These are phyloP conservation scores for Elsinoe necatrix DNA, from an alignment of 2,329 filamentous ascomycete genomes.

Conservation along the genomic window DNA sequence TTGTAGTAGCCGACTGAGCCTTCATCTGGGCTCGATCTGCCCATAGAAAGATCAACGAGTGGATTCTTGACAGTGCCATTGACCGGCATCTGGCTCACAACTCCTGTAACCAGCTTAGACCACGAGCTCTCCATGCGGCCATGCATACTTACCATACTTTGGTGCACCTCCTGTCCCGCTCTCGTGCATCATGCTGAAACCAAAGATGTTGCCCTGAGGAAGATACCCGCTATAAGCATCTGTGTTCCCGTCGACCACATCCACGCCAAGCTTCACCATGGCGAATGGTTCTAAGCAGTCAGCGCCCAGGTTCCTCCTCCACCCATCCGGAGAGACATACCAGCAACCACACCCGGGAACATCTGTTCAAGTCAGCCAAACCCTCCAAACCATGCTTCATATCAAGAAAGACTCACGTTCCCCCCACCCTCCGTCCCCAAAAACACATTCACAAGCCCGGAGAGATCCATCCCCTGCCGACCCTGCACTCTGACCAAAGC, in stretches of 20 bases:
- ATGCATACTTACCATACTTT: conserved; percentile 53
- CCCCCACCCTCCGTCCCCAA: conserved; percentile 41
- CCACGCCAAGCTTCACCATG: conserved; percentile 38
- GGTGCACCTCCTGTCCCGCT: conserved; percentile 60
- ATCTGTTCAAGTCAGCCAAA: background rate
- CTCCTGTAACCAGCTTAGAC: background rate
- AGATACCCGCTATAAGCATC: conserved; percentile 37
- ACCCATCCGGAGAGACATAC: conserved; percentile 33
- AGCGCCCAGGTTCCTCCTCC: conserved; percentile 37
- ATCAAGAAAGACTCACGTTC: background rate
- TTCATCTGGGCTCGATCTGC: conserved; percentile 28
- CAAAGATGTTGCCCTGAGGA: conserved; percentile 25
- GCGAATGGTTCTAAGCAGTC: conserved; percentile 32
- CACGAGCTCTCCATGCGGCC: background rate
- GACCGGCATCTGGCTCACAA: background rate
- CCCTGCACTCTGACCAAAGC: background rate
- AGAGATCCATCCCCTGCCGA: background rate
- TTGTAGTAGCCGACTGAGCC: conserved; percentile 55
- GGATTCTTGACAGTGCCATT: conserved; percentile 50
- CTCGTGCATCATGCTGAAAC: conserved; percentile 50
- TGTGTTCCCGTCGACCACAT: conserved; percentile 29
- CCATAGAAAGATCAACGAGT: conserved; percentile 36
- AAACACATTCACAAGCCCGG: conserved; percentile 43
- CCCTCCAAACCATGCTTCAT: too few relatives aligned
- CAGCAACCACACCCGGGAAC: conserved; percentile 25